These are phyloP conservation scores for Beauveria australis DNA, from an alignment of 2,329 filamentous ascomycete species.

Conservation along the genomic window DNA sequence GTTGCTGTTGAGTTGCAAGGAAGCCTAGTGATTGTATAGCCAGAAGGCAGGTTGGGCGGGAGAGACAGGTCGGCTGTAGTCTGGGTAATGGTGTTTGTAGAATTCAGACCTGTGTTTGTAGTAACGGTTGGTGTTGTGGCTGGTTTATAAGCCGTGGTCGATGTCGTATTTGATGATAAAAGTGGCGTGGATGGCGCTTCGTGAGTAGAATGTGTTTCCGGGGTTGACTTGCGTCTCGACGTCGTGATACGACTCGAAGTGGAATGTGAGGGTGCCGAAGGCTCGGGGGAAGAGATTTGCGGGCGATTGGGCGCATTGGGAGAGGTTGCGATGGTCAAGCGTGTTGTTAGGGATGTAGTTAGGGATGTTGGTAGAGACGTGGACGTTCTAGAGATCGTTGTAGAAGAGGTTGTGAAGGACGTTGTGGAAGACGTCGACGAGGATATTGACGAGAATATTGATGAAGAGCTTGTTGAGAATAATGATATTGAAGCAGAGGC, in stretches of 20 bases:
- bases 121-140: background rate
- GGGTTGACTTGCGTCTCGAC: background rate
- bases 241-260: background rate
- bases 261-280: background rate
- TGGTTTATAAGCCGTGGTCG: background rate
- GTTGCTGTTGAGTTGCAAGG: background rate
- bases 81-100: background rate
- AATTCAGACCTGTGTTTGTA: background rate
- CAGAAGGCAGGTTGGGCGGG: background rate
- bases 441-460: background rate
- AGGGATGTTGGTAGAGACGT: too few species aligned
- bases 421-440: too few species aligned
- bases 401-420: too few species aligned
- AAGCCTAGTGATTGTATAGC: constrained; percentile 7
- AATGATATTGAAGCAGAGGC: background rate
- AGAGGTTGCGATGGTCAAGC: background rate
- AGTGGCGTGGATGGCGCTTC: background rate
- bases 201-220: background rate
- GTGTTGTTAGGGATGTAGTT: background rate
- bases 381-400: too few species aligned
- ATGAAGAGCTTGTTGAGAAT: background rate
- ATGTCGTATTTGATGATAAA: background rate
- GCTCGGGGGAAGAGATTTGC: background rate
- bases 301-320: background rate
- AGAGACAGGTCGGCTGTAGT: background rate